Percentiles rank a stretch among this genome's conserved stretches.
Conservation (phyloP, 257 asterid species). For the Fraxinus quadrangulata region DNA sequence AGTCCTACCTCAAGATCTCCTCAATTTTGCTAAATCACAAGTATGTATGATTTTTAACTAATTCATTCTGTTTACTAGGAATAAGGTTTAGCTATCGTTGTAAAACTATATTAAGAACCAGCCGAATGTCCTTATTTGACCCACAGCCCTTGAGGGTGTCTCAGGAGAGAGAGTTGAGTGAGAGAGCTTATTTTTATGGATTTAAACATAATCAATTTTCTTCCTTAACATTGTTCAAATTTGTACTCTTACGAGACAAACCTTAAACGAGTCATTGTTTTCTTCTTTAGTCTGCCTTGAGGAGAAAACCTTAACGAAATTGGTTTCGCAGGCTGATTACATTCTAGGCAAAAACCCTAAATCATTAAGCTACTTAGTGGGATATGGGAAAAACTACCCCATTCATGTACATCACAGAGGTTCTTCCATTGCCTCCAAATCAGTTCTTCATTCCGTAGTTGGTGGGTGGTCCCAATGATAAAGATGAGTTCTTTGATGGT, state of each 20-base stretch:
- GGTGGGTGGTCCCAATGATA: constrained; percentile 71
- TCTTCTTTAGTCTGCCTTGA: not conserved
- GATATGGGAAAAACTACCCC: constrained; percentile 70
- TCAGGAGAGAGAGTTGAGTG: too few relatives aligned
- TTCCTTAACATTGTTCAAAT: too few relatives aligned
- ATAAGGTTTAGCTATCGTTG: too few relatives aligned
- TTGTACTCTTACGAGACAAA: too few relatives aligned
- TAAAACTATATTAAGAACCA: too few relatives aligned
- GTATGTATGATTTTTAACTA: constrained; percentile 22
- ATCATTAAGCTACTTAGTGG: constrained; percentile 74
- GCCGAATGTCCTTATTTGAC: too few relatives aligned
- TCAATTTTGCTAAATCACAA: constrained; percentile 73
- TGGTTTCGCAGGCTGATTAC: constrained; percentile 62
- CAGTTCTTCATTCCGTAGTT: constrained; percentile 40
- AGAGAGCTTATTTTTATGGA: too few relatives aligned
- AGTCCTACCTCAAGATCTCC: constrained; percentile 62
- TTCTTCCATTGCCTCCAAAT: constrained; percentile 63
- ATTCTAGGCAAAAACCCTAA: constrained; percentile 83
- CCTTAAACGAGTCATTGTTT: too few relatives aligned
- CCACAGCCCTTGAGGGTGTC: too few relatives aligned
- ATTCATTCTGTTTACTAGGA: too few relatives aligned
- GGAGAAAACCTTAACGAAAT: not conserved
- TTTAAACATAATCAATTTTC: too few relatives aligned
- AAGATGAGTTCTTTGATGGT: constrained; percentile 63
- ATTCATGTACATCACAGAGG: constrained; percentile 79